Percentiles rank a stretch among this genome's conserved stretches.
phyloP scores from a whole-genome alignment of 768 basidiomycete species.

The Coprinopsis sp. region DNA sequence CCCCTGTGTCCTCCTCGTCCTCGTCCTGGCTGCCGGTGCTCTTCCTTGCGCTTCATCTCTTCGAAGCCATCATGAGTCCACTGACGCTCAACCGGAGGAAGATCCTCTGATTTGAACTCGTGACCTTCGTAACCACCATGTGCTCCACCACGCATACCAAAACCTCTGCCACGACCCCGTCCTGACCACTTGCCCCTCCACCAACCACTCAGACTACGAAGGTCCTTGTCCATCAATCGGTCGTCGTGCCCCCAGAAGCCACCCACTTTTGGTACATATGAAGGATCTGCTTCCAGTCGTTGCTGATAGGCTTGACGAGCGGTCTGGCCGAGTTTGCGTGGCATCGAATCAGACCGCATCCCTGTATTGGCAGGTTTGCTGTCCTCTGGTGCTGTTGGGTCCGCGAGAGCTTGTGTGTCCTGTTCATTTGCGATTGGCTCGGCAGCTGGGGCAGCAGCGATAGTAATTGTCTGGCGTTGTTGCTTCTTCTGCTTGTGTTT shows the following conservation, averaged over 20 bases:
- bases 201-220: conserved; percentile 81
- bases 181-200: conserved; percentile 80
- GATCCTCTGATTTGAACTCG: conserved; percentile 22
- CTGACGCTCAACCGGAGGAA: conserved; percentile 59
- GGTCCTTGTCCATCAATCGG: conserved; percentile 75
- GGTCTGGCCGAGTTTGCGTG: conserved; percentile 46
- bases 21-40: conserved; percentile 37
- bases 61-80: conserved; percentile 91
- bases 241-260: conserved; percentile 96
- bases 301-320: conserved; percentile 86
- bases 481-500: conserved; percentile 28
- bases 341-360: conserved; percentile 17
- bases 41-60: conserved; percentile 77
- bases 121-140: conserved; percentile 40
- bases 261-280: conserved; percentile 85
- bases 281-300: conserved; percentile 77
- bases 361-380: conserved; percentile 4
- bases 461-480: background rate
- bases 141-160: conserved; percentile 51
- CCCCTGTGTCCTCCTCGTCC: conserved; percentile 35
- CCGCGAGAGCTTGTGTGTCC: conserved; percentile 4
- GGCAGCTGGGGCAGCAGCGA: conserved; percentile 2
- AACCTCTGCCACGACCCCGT: conserved; percentile 46
- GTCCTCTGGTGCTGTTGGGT: conserved; percentile 1
- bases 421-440: conserved; percentile 4